A percentile compares a stretch with the other conserved stretches of the same genome.
Conservation (phyloP, 2,329 filamentous ascomycete genomes). For the Thelonectria olida region DNA sequence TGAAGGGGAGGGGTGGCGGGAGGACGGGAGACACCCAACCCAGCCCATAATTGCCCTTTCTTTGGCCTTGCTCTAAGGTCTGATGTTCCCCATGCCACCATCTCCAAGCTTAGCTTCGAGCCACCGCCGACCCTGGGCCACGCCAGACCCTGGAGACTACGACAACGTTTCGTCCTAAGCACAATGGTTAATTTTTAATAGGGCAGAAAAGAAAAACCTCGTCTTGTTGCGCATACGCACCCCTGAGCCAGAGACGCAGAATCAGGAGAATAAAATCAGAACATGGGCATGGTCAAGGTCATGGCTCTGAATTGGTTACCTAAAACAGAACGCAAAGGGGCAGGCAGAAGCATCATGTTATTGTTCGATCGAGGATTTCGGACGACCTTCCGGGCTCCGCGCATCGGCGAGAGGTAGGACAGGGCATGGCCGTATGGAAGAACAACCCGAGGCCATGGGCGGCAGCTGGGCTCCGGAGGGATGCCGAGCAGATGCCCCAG, state of each 20-base stretch:
- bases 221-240: not conserved
- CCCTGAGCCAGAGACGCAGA: not conserved
- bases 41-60: constrained; percentile 2
- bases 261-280: not conserved
- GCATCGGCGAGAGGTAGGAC: constrained; percentile 1
- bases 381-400: constrained; percentile 16
- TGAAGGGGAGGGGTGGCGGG: constrained; percentile 17
- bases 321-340: constrained; percentile 4
- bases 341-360: not conserved
- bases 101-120: constrained; percentile 10
- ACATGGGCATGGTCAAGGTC: not conserved
- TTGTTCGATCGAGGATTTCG: constrained; percentile 15
- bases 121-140: constrained; percentile 5
- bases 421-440: constrained; percentile 18
- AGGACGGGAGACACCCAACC: constrained; percentile 15
- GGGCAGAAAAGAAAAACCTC: not conserved
- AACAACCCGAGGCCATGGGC: constrained; percentile 15
- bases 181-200: not conserved
- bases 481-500: constrained; percentile 25
- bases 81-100: not conserved
- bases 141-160: constrained; percentile 13
- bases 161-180: not conserved
- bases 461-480: constrained; percentile 28
- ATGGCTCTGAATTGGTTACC: not conserved
- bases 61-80: not conserved